A percentile compares a stretch with the other conserved stretches of the same genome.
These are phyloP conservation scores for Globisporangium mamillatum DNA, from an alignment of 352 stramenopile species.

Conservation along the genomic window DNA sequence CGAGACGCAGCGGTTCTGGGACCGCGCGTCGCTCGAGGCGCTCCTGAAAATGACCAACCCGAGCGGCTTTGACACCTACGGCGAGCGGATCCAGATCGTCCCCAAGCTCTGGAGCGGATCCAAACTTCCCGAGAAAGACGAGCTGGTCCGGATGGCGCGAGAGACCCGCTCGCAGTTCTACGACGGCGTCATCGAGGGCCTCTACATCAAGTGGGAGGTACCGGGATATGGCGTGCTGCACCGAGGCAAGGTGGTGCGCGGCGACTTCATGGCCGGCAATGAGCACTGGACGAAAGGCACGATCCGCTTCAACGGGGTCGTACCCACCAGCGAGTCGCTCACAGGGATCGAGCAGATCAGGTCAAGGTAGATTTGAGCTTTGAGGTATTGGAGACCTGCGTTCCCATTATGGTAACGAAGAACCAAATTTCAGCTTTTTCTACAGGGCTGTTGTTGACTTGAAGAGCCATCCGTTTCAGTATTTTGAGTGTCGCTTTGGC, in stretches of 20 bases:
- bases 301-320: slow-evolving; percentile 43
- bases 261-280: slow-evolving; percentile 61
- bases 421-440: too few species aligned
- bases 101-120: slow-evolving; percentile 40
- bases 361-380: background rate
- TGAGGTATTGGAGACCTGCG: too few species aligned
- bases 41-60: slow-evolving; percentile 21
- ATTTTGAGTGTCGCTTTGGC: too few species aligned
- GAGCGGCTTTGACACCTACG: background rate
- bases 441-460: too few species aligned
- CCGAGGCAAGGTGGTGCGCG: slow-evolving; percentile 60
- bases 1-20: slow-evolving; percentile 40
- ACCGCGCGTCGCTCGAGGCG: slow-evolving; percentile 30
- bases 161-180: slow-evolving; percentile 40
- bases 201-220: slow-evolving; percentile 61
- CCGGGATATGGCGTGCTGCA: slow-evolving; percentile 34
- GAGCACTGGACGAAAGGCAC: slow-evolving; percentile 53
- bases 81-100: slow-evolving; percentile 34
- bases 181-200: slow-evolving; percentile 43
- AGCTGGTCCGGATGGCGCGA: slow-evolving; percentile 40
- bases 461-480: too few species aligned
- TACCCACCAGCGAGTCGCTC: slow-evolving; percentile 3
- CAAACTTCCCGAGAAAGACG: slow-evolving; percentile 23
- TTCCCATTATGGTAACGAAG: background rate
- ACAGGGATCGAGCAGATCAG: background rate